Conservation (phyloP, 192 early-diverging fungal species). For the Ambispora gerdemannii region DNA sequence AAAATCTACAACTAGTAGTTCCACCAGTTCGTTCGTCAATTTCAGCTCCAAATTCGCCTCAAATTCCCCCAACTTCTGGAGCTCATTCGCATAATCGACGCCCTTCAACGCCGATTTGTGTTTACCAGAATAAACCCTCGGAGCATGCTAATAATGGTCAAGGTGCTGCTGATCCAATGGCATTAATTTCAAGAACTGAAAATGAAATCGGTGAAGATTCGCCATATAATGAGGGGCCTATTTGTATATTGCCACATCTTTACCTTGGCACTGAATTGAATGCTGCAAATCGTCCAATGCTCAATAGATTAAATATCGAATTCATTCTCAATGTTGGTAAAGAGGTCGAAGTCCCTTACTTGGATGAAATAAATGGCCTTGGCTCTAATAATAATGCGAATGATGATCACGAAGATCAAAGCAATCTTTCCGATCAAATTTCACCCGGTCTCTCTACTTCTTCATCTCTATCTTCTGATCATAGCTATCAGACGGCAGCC, state of each 20-base stretch:
- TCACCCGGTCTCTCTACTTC: neutral
- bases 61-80: slow-evolving; percentile 4
- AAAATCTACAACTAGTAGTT: slow-evolving; percentile 26
- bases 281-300: slow-evolving; percentile 48
- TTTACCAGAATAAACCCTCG: slow-evolving; percentile 15
- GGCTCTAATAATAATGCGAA: too few species aligned
- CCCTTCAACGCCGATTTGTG: slow-evolving; percentile 24
- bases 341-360: slow-evolving; percentile 61
- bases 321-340: slow-evolving; percentile 76
- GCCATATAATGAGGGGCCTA: slow-evolving; percentile 57
- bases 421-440: slow-evolving; percentile 29
- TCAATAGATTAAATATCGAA: slow-evolving; percentile 51
- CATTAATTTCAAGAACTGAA: slow-evolving; percentile 26
- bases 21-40: slow-evolving; percentile 27
- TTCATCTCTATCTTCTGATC: slow-evolving; percentile 9
- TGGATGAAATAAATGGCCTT: slow-evolving; percentile 16
- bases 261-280: slow-evolving; percentile 67
- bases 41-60: slow-evolving; percentile 23
- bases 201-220: slow-evolving; percentile 34
- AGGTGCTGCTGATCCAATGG: slow-evolving; percentile 15
- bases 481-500: slow-evolving; percentile 10
- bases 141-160: neutral
- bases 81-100: slow-evolving; percentile 23
- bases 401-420: slow-evolving; percentile 2
- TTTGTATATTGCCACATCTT: slow-evolving; percentile 59